Conservation (phyloP, 2,329 filamentous ascomycete species). For the Fusarium mexicanum region DNA sequence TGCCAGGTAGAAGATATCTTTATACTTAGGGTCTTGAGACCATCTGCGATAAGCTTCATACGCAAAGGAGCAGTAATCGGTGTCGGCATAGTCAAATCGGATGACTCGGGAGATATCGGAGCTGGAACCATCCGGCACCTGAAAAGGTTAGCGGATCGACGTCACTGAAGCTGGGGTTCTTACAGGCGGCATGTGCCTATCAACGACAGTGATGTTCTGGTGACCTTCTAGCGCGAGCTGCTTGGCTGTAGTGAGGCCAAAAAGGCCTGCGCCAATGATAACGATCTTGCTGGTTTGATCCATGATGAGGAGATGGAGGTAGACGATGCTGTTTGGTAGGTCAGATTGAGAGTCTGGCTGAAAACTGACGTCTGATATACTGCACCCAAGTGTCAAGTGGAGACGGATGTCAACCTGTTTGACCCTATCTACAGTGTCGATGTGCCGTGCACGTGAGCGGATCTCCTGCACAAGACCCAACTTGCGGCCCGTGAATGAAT, state of each 20-base stretch:
- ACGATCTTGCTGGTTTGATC: constrained; percentile 32
- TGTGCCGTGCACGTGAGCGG: constrained; percentile 19
- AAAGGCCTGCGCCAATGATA: constrained; percentile 46
- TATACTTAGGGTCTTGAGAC: constrained; percentile 18
- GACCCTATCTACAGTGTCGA: neutral
- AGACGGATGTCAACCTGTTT: neutral
- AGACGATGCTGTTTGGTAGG: neutral
- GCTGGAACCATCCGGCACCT: constrained; percentile 48
- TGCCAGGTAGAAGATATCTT: constrained; percentile 17
- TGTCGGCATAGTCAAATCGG: constrained; percentile 68
- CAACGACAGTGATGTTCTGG: constrained; percentile 49
- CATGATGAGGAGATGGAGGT: neutral
- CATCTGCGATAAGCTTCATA: constrained; percentile 29
- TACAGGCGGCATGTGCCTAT: constrained; percentile 46
- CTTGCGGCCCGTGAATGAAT: too few species aligned
- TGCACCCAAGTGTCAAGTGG: neutral
- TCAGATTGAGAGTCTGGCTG: neutral
- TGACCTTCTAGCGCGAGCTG: constrained; percentile 43
- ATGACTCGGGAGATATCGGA: constrained; percentile 51
- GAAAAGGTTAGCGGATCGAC: neutral
- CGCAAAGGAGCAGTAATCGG: constrained; percentile 68
- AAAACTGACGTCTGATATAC: neutral
- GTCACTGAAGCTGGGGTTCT: neutral
- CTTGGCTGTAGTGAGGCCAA: constrained; percentile 44
- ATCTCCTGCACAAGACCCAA: neutral